phyloP scores from a whole-genome alignment of 2,329 filamentous ascomycete genomes.

The Alternaria rosae region DNA sequence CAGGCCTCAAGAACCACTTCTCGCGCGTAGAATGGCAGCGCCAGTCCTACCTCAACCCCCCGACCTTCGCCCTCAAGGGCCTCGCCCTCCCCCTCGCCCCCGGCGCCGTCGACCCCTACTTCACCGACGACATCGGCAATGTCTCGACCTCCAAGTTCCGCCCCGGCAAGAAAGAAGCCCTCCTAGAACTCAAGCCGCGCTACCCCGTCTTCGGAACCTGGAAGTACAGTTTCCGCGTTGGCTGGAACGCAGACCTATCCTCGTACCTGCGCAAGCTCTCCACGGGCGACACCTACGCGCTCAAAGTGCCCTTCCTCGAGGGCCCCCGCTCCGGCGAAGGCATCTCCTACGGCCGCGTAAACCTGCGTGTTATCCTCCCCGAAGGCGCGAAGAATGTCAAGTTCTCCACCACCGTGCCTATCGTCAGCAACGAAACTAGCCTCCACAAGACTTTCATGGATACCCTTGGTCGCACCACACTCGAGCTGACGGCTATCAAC shows the following conservation, averaged over 20 bases:
- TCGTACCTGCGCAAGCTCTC: constrained; percentile 73
- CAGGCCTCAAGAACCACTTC: constrained; percentile 67
- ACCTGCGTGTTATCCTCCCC: constrained; percentile 83
- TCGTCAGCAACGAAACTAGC: constrained; percentile 67
- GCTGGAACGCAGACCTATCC: constrained; percentile 89
- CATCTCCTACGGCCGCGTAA: constrained; percentile 81
- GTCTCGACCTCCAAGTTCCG: constrained; percentile 93
- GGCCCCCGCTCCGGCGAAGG: constrained; percentile 88
- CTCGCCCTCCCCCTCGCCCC: constrained; percentile 79
- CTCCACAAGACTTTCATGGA: constrained; percentile 93
- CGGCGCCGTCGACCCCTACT: constrained; percentile 88
- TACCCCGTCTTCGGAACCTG: constrained; percentile 97
- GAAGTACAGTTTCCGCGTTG: constrained; percentile 97
- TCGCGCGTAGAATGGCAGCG: constrained; percentile 59
- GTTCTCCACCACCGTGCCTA: constrained; percentile 76
- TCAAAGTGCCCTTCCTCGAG: constrained; percentile 92
- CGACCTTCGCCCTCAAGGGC: constrained; percentile 79
- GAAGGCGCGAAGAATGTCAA: constrained; percentile 89
- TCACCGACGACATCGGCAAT: constrained; percentile 94
- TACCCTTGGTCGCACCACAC: constrained; percentile 83
- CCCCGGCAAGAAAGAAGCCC: constrained; percentile 76
- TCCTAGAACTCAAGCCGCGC: constrained; percentile 88
- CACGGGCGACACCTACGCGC: constrained; percentile 74
- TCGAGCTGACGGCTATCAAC: constrained; percentile 83
- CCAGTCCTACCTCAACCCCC: constrained; percentile 73